A percentile compares a stretch with the other conserved stretches of the same genome.
Evolutionary conservation across 352 stramenopile genomes (phyloP).

Genomic region (Plasmopara muralis): DNA sequence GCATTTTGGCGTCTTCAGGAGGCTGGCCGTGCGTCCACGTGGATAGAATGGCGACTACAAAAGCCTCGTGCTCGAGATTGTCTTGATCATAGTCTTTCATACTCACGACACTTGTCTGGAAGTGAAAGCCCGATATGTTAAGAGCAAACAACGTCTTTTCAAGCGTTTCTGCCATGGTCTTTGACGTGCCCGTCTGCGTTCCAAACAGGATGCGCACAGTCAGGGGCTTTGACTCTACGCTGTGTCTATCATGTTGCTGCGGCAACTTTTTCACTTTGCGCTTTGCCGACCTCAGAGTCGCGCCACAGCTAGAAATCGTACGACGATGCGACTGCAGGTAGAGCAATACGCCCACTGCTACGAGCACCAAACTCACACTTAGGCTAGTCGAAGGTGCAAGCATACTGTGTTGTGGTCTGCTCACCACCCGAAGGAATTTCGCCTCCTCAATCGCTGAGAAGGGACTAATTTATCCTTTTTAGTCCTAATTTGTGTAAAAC

Average conservation of each 20-base stretch:
- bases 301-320: constrained; percentile 12
- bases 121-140: constrained; percentile 73
- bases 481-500: background rate
- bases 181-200: constrained; percentile 80
- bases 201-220: constrained; percentile 82
- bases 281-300: constrained; percentile 10
- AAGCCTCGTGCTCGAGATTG: constrained; percentile 81
- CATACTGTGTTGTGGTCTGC: constrained; percentile 22
- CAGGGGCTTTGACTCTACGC: constrained; percentile 24
- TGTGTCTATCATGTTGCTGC: constrained; percentile 4
- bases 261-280: constrained; percentile 17
- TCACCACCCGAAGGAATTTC: constrained; percentile 17
- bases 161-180: constrained; percentile 64
- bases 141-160: constrained; percentile 76
- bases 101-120: constrained; percentile 77
- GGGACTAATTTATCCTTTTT: background rate
- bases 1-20: constrained; percentile 66
- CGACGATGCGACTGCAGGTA: constrained; percentile 19
- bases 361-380: constrained; percentile 42
- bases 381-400: constrained; percentile 27
- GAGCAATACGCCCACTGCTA: constrained; percentile 43
- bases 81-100: constrained; percentile 88
- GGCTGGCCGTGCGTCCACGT: constrained; percentile 80
- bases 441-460: no score
- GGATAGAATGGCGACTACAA: constrained; percentile 80